Evolutionary conservation across 1,139 yeast species (phyloP).

Genomic region (Kodamaea fungicola): DNA sequence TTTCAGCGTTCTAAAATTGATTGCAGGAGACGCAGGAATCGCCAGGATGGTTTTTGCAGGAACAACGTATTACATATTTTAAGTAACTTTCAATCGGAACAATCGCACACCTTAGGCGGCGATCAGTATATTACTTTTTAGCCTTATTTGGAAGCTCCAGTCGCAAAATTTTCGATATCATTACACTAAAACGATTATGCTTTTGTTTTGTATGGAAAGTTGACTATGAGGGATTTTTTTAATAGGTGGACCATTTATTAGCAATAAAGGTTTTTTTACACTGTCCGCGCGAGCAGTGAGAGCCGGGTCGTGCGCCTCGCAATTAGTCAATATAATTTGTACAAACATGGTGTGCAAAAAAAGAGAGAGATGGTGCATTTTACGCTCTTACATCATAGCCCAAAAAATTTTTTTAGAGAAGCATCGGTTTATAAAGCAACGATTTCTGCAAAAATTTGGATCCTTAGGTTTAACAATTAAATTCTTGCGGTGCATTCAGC

Average conservation of each 20-base stretch:
- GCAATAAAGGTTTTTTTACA: too few species aligned
- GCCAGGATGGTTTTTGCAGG: too few species aligned
- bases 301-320: too few species aligned
- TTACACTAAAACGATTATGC: slow-evolving; percentile 5
- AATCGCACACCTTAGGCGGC: too few species aligned
- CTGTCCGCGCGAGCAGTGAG: too few species aligned
- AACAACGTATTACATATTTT: too few species aligned
- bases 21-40: too few species aligned
- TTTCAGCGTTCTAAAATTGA: background rate
- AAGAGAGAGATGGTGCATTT: background rate
- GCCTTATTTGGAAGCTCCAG: background rate
- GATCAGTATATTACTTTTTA: too few species aligned
- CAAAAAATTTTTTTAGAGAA: background rate
- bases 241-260: slow-evolving; percentile 5
- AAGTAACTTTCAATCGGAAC: too few species aligned
- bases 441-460: background rate
- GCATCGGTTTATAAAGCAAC: background rate
- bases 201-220: background rate
- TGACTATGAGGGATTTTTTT: slow-evolving; percentile 9
- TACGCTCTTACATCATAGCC: background rate
- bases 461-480: background rate
- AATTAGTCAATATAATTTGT: background rate
- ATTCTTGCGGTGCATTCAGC: background rate
- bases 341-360: background rate
- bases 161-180: slow-evolving; percentile 4